Conservation (phyloP, 805 yeast genomes). For the Candida silvatica region DNA sequence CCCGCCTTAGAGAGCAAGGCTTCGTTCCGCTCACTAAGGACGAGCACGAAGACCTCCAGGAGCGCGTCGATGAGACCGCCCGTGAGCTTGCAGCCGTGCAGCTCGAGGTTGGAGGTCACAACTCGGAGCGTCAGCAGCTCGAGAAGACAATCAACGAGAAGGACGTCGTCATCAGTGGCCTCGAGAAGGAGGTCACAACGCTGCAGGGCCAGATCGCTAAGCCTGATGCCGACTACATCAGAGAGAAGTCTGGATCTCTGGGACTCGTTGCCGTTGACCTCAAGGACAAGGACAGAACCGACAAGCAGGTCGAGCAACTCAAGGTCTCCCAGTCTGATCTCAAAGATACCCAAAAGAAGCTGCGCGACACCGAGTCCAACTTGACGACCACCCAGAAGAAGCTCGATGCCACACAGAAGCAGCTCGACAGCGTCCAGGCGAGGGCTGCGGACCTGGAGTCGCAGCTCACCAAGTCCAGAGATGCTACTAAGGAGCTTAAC, state of each 20-base stretch:
- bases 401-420: background rate
- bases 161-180: no score
- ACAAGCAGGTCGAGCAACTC: background rate
- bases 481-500: background rate
- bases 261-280: constrained; percentile 13
- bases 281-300: background rate
- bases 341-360: background rate
- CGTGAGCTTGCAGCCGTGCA: background rate
- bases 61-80: background rate
- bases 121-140: background rate
- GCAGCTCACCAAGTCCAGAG: background rate
- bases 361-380: background rate
- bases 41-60: background rate
- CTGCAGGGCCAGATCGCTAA: background rate
- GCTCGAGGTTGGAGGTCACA: background rate
- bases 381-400: background rate
- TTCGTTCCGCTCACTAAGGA: background rate
- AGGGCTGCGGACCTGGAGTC: background rate
- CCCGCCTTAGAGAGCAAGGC: background rate
- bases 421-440: background rate
- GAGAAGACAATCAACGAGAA: background rate
- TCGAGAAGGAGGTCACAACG: background rate
- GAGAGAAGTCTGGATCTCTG: constrained; percentile 10
- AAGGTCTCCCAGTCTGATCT: background rate
- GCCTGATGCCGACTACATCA: constrained; percentile 19